phyloP scores from a whole-genome alignment of 2,329 filamentous ascomycete genomes.

The Ustulina deusta region DNA sequence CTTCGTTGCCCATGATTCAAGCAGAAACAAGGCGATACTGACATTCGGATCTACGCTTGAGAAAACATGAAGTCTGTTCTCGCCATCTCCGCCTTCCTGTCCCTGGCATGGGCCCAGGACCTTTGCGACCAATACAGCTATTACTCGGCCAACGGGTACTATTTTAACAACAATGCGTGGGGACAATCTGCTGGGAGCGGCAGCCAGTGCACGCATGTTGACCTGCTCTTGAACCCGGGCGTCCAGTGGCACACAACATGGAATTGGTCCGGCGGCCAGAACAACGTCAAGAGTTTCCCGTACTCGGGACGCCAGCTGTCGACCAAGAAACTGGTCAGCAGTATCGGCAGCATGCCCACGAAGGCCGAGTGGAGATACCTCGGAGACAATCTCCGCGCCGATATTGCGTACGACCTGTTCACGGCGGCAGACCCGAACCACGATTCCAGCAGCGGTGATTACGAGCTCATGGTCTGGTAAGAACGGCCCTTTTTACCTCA shows the following conservation, averaged over 20 bases:
- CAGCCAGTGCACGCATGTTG: constrained; percentile 38
- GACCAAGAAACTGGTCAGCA: constrained; percentile 36
- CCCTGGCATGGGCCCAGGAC: constrained; percentile 31
- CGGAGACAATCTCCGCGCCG: constrained; percentile 37
- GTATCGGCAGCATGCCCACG: constrained; percentile 37
- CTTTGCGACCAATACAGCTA: constrained; percentile 37
- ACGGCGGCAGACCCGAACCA: constrained; percentile 39
- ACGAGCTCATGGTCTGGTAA: constrained; percentile 41
- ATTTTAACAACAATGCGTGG: constrained; percentile 41
- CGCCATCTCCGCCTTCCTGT: constrained; percentile 26
- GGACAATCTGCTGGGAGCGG: constrained; percentile 25
- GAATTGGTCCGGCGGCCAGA: constrained; percentile 38
- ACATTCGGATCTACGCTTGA: constrained; percentile 14
- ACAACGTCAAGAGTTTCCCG: constrained; percentile 37
- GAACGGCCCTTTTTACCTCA: not conserved
- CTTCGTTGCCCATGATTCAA: not conserved
- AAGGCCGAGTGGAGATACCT: constrained; percentile 37
- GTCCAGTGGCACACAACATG: constrained; percentile 35
- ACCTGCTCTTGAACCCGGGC: constrained; percentile 34
- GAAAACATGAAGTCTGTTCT: constrained; percentile 33
- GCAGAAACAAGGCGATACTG: not conserved
- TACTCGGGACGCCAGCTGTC: constrained; percentile 33
- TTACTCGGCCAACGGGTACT: constrained; percentile 33
- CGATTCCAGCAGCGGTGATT: constrained; percentile 33
- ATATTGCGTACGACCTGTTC: constrained; percentile 39